phyloP scores from a whole-genome alignment of 108 stramenopile genomes.

The Stephanodiscus minutulus region DNA sequence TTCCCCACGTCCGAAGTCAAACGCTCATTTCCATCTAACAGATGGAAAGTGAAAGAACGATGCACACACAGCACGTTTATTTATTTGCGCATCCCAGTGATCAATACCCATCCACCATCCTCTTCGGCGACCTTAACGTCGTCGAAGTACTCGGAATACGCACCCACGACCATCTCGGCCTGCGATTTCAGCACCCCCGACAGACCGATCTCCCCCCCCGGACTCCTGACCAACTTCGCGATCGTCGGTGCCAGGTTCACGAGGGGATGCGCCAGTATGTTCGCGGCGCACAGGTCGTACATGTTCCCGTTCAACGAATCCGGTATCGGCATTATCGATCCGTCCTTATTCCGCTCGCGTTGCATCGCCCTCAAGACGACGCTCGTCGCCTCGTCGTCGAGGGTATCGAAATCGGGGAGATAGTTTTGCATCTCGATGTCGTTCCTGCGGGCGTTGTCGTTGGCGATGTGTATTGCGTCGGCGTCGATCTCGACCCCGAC shows the following conservation, averaged over 20 bases:
- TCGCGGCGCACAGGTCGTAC: slow-evolving; percentile 75
- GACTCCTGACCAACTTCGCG: slow-evolving; percentile 53
- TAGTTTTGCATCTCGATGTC: slow-evolving; percentile 67
- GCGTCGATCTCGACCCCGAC: slow-evolving; percentile 84
- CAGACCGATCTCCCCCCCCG: slow-evolving; percentile 69
- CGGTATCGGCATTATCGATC: slow-evolving; percentile 47
- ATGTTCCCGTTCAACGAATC: slow-evolving; percentile 53
- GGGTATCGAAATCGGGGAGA: slow-evolving; percentile 57
- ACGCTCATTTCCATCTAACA: background rate
- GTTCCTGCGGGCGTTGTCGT: slow-evolving; percentile 73
- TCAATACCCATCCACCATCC: slow-evolving; percentile 63
- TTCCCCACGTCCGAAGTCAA: too few relatives aligned
- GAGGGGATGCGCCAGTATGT: slow-evolving; percentile 76
- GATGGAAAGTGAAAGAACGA: background rate
- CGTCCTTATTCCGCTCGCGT: slow-evolving; percentile 38
- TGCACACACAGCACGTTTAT: background rate
- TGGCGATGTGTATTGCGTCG: slow-evolving; percentile 79
- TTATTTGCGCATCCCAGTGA: slow-evolving; percentile 71
- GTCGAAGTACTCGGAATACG: slow-evolving; percentile 67
- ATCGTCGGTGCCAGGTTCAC: slow-evolving; percentile 61
- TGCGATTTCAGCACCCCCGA: slow-evolving; percentile 71
- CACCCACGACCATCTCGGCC: slow-evolving; percentile 56
- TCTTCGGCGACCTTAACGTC: slow-evolving; percentile 61
- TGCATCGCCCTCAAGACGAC: slow-evolving; percentile 66
- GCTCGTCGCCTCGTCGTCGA: slow-evolving; percentile 68